These are phyloP conservation scores for Camellia oleifera DNA, from an alignment of 179 eudicot genomes.

Conservation along the genomic window DNA sequence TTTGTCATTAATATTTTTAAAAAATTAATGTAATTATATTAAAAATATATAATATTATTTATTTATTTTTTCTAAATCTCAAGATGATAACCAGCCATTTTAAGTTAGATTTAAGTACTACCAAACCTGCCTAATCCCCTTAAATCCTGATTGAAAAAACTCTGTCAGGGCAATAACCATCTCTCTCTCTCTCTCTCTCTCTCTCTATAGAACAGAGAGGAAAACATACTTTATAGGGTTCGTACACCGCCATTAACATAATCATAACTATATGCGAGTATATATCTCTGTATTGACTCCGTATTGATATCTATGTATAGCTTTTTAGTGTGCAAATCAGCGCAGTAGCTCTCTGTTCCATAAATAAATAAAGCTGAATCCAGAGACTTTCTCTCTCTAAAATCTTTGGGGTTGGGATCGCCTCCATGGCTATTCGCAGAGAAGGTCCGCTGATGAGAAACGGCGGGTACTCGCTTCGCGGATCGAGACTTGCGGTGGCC, in stretches of 20 bases:
- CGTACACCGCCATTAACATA: not conserved
- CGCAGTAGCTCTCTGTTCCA: not conserved
- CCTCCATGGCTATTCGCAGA: slow-evolving; percentile 10
- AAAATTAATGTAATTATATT: too few relatives aligned
- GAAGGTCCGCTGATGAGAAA: slow-evolving; percentile 28
- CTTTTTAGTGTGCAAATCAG: not conserved
- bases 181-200: not conserved
- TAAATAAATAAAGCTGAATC: not conserved
- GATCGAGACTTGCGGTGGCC: slow-evolving; percentile 58
- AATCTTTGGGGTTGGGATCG: not conserved
- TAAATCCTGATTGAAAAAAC: too few relatives aligned
- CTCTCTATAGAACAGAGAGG: not conserved
- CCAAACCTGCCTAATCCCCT: too few relatives aligned
- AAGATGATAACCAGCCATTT: too few relatives aligned
- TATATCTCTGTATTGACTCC: not conserved
- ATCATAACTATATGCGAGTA: not conserved
- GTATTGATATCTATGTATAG: not conserved
- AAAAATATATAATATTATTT: too few relatives aligned
- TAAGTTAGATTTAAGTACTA: too few relatives aligned
- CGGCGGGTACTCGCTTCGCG: slow-evolving; percentile 31
- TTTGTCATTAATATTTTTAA: too few relatives aligned
- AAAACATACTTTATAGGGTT: not conserved
- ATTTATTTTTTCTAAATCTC: too few relatives aligned
- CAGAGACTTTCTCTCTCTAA: not conserved
- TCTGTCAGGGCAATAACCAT: not conserved